Base-by-base conservation (phyloP, 164 flowering plant species). In the Protea cynaroides region DNA sequence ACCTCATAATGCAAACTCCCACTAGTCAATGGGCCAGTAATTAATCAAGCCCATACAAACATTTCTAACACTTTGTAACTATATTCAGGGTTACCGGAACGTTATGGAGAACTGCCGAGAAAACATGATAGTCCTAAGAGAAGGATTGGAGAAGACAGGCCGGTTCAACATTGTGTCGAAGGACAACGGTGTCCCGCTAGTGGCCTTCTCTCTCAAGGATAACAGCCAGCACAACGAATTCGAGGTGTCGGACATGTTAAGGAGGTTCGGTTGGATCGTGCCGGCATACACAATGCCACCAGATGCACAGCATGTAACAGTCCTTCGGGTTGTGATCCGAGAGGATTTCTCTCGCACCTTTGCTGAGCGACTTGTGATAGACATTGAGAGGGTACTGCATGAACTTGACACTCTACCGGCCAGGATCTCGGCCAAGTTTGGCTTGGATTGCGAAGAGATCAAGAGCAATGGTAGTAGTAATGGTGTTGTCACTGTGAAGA, bases 241-340 rank as follows among this genome's bases (percentile, higher is more conserved):
- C 23, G 76, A 76, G 56, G 49, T 76, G 10, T 70, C 79, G 1
- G 69, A 76, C 58, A 25, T 36, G 34, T 68, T 76, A 0, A 54
- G 79, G 4, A 54, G 79, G 52, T 76, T 36, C 46, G 79, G 79
- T 19, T 76, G 79, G 79, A 76, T 73, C 18, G 79, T 75, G 5
- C 79, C 79, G 0, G 79, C 79, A 38, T 76, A 76, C 71, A 69
- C 79, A 10, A 72, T 76, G 79, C 79, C 79, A 17, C 29, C 79
- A 0, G 63, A 76, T 36, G 79, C 73, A 4, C 65, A 76, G 21
- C 70, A 76, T 24, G 40, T 76, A 21, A 65, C 76, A 7, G 79
- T 76, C 7, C 59, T 76, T 4, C 75, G 79, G 36, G 79, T 76
- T 8, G 79, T 76, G 1, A 67, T 73, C 21, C 58, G 79, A 3